phyloP scores from a whole-genome alignment of 768 basidiomycete species.

The Amanita fuliginea region DNA sequence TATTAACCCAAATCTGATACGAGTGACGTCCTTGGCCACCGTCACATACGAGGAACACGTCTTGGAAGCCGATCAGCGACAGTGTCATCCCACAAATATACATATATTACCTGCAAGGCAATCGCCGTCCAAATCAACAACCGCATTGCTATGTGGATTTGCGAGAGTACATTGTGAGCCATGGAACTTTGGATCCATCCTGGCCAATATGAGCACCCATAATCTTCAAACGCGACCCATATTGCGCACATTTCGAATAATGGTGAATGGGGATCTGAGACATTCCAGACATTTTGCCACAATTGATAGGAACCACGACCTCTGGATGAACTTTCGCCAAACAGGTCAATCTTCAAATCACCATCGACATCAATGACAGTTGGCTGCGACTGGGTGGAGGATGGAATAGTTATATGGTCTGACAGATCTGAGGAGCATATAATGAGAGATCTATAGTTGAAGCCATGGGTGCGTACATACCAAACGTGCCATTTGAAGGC shows the following conservation, averaged over 20 bases:
- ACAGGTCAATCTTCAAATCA: conserved; percentile 80
- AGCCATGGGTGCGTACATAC: conserved; percentile 26
- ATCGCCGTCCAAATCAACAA: conserved; percentile 91
- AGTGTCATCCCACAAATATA: not conserved
- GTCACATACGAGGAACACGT: conserved; percentile 84
- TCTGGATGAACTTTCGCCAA: conserved; percentile 38
- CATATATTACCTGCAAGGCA: conserved; percentile 67
- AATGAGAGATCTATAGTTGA: not conserved
- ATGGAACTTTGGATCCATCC: conserved; percentile 47
- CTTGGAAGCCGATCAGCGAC: conserved; percentile 23
- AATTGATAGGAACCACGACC: conserved; percentile 38
- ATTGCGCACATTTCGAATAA: conserved; percentile 58
- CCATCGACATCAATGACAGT: conserved; percentile 82
- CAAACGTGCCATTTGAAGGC: conserved; percentile 48
- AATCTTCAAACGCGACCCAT: not conserved
- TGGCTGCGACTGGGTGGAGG: conserved; percentile 69
- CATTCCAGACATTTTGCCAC: conserved; percentile 79
- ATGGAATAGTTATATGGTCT: conserved; percentile 39
- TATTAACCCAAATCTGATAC: conserved; percentile 91
- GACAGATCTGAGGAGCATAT: conserved; percentile 20
- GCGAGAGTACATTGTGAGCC: conserved; percentile 65
- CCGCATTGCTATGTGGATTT: conserved; percentile 89
- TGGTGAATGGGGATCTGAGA: conserved; percentile 34
- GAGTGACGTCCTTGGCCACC: conserved; percentile 44
- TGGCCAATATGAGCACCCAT: conserved; percentile 15